Percentiles rank a stretch among this genome's conserved stretches.
Evolutionary conservation across 2,329 filamentous ascomycete genomes (phyloP).

Genomic region (Aspergillus sp.): DNA sequence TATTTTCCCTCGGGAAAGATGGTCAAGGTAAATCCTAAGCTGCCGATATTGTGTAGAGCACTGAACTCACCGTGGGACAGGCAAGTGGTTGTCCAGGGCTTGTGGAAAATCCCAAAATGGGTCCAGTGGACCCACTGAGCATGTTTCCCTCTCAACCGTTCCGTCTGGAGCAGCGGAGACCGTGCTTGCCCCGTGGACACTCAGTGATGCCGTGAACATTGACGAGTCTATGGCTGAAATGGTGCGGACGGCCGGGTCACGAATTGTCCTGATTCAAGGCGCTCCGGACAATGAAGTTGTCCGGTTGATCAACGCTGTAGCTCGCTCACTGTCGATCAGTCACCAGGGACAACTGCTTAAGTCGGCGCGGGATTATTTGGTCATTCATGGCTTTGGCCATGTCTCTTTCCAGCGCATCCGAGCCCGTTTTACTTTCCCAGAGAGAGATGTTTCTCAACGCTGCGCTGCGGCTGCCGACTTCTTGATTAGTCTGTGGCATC

Average conservation of each 20-base stretch:
- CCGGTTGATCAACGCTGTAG: not conserved
- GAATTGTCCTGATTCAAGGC: slow-evolving; percentile 2
- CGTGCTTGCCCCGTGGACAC: not conserved
- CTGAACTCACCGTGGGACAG: no score
- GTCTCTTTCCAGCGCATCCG: not conserved
- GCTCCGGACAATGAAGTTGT: slow-evolving; percentile 3
- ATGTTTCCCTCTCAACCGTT: no score
- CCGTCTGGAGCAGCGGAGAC: not conserved
- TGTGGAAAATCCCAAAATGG: not conserved
- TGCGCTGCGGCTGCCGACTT: not conserved
- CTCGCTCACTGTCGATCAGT: not conserved
- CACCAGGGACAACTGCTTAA: slow-evolving; percentile 4
- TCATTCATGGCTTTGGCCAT: not conserved
- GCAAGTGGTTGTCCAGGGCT: not conserved
- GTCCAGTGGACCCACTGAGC: no score
- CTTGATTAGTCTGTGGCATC: not conserved
- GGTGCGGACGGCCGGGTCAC: not conserved
- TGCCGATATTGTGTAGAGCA: no score
- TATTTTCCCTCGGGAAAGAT: no score
- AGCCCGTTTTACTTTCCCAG: not conserved
- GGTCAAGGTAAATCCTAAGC: no score
- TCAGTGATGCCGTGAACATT: not conserved
- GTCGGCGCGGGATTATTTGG: not conserved
- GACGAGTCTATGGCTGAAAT: not conserved
- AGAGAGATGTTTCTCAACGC: not conserved